These are phyloP conservation scores for Monosporozyma aerobia DNA, from an alignment of 805 yeast genomes.

Conservation along the genomic window DNA sequence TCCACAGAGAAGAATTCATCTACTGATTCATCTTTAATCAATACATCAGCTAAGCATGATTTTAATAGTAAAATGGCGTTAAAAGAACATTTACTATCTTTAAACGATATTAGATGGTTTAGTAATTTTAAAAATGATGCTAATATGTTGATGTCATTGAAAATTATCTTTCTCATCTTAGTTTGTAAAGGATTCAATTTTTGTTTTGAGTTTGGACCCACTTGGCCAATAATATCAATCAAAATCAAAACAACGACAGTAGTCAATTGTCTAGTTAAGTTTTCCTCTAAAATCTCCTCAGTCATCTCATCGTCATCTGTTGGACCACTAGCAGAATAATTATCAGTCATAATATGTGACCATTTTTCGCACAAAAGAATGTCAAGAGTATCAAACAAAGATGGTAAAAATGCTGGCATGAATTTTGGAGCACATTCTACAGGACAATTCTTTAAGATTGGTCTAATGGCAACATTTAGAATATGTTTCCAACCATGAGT, in stretches of 20 bases:
- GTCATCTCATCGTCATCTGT: conserved; percentile 74
- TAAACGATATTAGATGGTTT: conserved; percentile 68
- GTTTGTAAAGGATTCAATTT: conserved; percentile 46
- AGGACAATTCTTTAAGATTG: conserved; percentile 85
- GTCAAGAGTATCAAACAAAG: conserved; percentile 63
- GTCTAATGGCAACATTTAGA: conserved; percentile 80
- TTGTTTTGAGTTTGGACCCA: conserved; percentile 37
- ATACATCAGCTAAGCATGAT: conserved; percentile 58
- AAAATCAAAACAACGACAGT: conserved; percentile 82
- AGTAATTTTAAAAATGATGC: conserved; percentile 72
- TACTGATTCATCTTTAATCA: conserved; percentile 63
- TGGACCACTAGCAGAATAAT: conserved; percentile 40
- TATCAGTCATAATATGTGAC: conserved; percentile 38
- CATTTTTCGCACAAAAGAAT: conserved; percentile 65
- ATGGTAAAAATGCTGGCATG: conserved; percentile 71
- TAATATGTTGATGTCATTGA: conserved; percentile 53
- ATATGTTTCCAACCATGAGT: conserved; percentile 96
- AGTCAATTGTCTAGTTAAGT: conserved; percentile 82
- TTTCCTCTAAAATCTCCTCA: conserved; percentile 99
- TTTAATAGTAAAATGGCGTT: conserved; percentile 78
- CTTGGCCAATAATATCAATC: conserved; percentile 82
- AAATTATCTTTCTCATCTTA: conserved; percentile 56
- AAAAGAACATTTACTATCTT: conserved; percentile 87
- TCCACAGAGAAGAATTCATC: conserved; percentile 48
- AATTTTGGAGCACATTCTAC: conserved; percentile 54